phyloP scores from a whole-genome alignment of 1,139 yeast genomes.

The Barnettozyma hawaiiensis region DNA sequence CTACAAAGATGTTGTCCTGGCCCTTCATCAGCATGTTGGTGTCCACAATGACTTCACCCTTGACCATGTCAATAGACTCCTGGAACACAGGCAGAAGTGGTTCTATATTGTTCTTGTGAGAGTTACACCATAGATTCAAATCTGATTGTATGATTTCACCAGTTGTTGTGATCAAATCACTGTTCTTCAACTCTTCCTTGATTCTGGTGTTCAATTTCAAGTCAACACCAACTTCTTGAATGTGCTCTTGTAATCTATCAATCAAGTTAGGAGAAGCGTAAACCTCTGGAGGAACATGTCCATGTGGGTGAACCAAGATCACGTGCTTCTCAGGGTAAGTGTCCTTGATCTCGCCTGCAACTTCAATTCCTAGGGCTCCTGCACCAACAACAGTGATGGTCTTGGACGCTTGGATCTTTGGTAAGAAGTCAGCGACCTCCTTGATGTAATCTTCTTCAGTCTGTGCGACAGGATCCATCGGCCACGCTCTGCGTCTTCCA shows the following conservation, averaged over 20 bases:
- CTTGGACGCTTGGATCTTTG: slow-evolving; percentile 19
- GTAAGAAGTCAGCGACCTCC: slow-evolving; percentile 27
- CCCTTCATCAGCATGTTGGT: slow-evolving; percentile 29
- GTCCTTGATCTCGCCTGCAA: slow-evolving; percentile 29
- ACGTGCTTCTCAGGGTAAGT: slow-evolving; percentile 24
- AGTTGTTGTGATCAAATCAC: slow-evolving; percentile 20
- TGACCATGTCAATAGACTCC: slow-evolving; percentile 21
- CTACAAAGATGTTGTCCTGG: slow-evolving; percentile 26
- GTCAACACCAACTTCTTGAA: slow-evolving; percentile 33
- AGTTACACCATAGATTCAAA: slow-evolving; percentile 39
- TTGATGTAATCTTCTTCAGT: slow-evolving; percentile 23
- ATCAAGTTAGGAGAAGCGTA: slow-evolving; percentile 18
- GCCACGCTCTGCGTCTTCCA: slow-evolving; percentile 50
- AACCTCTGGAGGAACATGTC: slow-evolving; percentile 20
- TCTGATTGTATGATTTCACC: slow-evolving; percentile 45
- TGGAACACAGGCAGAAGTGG: slow-evolving; percentile 22
- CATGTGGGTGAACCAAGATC: slow-evolving; percentile 26
- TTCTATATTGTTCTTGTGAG: slow-evolving; percentile 38
- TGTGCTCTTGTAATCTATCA: slow-evolving; percentile 34
- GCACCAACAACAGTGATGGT: slow-evolving; percentile 28
- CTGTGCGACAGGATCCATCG: slow-evolving; percentile 42
- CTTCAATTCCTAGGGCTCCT: slow-evolving; percentile 30
- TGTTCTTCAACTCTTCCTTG: slow-evolving; percentile 19
- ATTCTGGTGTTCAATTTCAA: slow-evolving; percentile 21
- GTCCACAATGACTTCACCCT: slow-evolving; percentile 22